Evolutionary conservation across 2,329 filamentous ascomycete genomes (phyloP).

Genomic region (Aspergillus fischeri): DNA sequence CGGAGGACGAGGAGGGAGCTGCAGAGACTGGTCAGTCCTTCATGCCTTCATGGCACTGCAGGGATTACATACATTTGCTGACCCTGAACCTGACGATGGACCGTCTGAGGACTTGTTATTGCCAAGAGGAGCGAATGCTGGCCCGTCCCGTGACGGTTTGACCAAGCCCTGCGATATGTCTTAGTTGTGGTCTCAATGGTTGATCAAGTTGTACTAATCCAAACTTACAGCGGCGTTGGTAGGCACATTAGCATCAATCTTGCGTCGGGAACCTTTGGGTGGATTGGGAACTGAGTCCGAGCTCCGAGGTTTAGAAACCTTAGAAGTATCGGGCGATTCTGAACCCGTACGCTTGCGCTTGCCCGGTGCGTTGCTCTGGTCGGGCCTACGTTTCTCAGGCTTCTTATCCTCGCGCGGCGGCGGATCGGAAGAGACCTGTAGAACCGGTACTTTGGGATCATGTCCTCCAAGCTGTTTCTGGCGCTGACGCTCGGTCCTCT

Average conservation of each 20-base stretch:
- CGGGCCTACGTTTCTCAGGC: conserved; percentile 7
- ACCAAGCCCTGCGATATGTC: conserved; percentile 31
- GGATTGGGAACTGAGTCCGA: conserved; percentile 21
- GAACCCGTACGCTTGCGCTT: conserved; percentile 35
- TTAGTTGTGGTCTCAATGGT: neutral
- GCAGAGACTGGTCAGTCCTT: conserved; percentile 11
- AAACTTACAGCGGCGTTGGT: conserved; percentile 15
- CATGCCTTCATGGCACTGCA: conserved; percentile 1
- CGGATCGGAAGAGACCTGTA: conserved; percentile 27
- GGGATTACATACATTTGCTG: conserved; percentile 19
- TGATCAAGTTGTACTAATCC: neutral
- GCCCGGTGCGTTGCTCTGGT: conserved; percentile 10
- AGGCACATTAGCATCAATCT: conserved; percentile 22
- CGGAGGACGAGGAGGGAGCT: conserved; percentile 12
- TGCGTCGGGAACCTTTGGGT: conserved; percentile 21
- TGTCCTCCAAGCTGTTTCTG: conserved; percentile 42
- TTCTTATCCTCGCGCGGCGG: conserved; percentile 10
- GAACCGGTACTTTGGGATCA: conserved; percentile 41
- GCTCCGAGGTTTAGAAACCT: conserved; percentile 26
- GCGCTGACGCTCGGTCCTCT: conserved; percentile 35
- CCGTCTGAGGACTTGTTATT: conserved; percentile 12
- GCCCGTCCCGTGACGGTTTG: conserved; percentile 37
- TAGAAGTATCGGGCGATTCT: conserved; percentile 17
- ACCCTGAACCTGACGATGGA: conserved; percentile 12
- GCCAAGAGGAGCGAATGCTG: conserved; percentile 24